Percentiles rank a stretch among this genome's conserved stretches.
Evolutionary conservation across 73 alveolate genomes (phyloP).

Genomic region (Symbiodinium natans): DNA sequence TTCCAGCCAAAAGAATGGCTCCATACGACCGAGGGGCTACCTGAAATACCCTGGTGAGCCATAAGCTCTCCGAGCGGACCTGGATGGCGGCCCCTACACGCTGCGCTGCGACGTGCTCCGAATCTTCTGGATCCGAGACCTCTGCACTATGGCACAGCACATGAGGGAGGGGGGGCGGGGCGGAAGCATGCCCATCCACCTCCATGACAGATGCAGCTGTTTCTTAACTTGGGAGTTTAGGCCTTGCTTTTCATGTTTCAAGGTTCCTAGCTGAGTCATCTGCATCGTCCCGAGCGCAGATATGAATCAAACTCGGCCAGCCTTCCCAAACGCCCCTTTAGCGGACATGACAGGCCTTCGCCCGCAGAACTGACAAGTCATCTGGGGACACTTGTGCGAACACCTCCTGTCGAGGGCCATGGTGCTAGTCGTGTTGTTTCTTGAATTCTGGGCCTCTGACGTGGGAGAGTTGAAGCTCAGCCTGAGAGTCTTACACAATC

Average conservation of each 20-base stretch:
- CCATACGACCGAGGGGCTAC: background rate
- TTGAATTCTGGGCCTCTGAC: no score
- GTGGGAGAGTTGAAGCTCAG: no score
- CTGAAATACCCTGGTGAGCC: background rate
- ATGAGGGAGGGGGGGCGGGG: no score
- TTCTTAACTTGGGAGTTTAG: no score
- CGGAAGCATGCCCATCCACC: no score
- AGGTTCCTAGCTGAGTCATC: background rate
- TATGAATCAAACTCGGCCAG: background rate
- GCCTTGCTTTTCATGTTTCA: background rate
- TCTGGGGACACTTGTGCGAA: background rate
- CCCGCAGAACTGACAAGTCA: slow-evolving; percentile 10
- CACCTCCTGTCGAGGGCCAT: background rate
- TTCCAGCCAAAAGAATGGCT: background rate
- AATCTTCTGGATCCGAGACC: slow-evolving; percentile 21
- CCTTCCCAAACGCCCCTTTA: background rate
- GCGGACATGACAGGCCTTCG: background rate
- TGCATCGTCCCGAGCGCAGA: background rate
- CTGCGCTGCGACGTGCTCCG: slow-evolving; percentile 43
- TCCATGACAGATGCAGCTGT: no score
- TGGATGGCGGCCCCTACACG: slow-evolving; percentile 48
- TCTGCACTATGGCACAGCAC: background rate
- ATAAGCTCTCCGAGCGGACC: background rate
- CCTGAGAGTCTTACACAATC: no score
- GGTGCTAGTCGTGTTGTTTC: background rate